Conservation (phyloP, 768 basidiomycete species). For the Trametes cubensis region DNA sequence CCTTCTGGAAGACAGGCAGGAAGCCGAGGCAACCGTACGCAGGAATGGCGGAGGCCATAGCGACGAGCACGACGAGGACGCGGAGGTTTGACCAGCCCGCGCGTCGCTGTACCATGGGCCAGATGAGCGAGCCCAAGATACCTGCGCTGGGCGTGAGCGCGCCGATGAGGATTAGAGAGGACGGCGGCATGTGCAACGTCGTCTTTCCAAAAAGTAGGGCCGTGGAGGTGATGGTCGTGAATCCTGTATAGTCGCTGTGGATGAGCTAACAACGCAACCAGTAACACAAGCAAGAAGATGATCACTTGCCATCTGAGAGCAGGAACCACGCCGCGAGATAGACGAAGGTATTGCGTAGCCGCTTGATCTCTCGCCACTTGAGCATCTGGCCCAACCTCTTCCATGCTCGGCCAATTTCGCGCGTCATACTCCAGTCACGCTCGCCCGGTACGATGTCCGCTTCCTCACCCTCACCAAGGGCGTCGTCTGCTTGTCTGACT, state of each 20-base stretch:
- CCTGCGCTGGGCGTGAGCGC: conserved; percentile 77
- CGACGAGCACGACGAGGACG: conserved; percentile 67
- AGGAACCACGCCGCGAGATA: conserved; percentile 95
- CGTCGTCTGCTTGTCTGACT: conserved; percentile 12
- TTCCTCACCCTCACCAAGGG: conserved; percentile 20
- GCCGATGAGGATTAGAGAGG: conserved; percentile 78
- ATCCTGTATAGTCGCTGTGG: conserved; percentile 48
- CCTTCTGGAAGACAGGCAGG: conserved; percentile 50
- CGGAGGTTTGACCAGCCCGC: conserved; percentile 66
- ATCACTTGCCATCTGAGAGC: conserved; percentile 79
- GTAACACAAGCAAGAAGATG: neutral
- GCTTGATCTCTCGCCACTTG: conserved; percentile 67
- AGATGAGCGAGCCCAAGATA: conserved; percentile 81
- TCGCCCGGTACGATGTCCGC: neutral
- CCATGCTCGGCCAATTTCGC: conserved; percentile 75
- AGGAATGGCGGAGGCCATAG: conserved; percentile 67
- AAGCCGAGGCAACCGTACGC: conserved; percentile 86
- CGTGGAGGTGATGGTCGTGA: conserved; percentile 90
- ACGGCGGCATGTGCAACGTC: conserved; percentile 75
- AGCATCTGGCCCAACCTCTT: conserved; percentile 74
- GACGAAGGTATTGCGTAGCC: conserved; percentile 80
- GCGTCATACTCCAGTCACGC: conserved; percentile 46
- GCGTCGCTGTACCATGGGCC: conserved; percentile 72
- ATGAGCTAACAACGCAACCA: too few species aligned
- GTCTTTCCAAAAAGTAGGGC: conserved; percentile 94